phyloP scores from a whole-genome alignment of 2,329 filamentous ascomycete genomes.

The Trichoderma guizhouense region DNA sequence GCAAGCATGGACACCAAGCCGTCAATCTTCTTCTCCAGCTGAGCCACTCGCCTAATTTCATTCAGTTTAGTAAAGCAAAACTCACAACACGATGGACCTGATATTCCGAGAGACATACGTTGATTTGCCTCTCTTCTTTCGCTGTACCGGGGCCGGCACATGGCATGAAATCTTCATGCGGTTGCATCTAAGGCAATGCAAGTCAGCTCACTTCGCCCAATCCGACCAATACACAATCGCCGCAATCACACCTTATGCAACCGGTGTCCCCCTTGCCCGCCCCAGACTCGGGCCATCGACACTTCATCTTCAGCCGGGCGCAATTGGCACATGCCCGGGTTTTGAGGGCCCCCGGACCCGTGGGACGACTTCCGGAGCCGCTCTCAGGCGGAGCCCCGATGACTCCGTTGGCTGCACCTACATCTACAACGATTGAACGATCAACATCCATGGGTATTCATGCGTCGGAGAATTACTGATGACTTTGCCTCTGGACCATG shows the following conservation, averaged over 20 bases:
- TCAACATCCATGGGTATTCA: not conserved
- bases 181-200: slow-evolving; percentile 28
- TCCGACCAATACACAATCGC: not conserved
- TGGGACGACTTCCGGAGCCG: not conserved
- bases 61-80: not conserved
- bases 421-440: not conserved
- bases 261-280: slow-evolving; percentile 20
- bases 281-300: slow-evolving; percentile 31
- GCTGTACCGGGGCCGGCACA: slow-evolving; percentile 33
- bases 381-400: not conserved
- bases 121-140: slow-evolving; percentile 36
- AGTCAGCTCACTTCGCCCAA: not conserved
- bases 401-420: not conserved
- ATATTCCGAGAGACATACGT: slow-evolving; percentile 26
- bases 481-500: not conserved
- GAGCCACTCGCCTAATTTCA: slow-evolving; percentile 34
- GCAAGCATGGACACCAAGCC: slow-evolving; percentile 38
- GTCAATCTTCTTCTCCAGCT: slow-evolving; percentile 40
- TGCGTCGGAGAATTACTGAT: not conserved
- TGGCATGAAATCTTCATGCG: slow-evolving; percentile 35
- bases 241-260: slow-evolving; percentile 28
- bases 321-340: slow-evolving; percentile 34
- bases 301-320: slow-evolving; percentile 37
- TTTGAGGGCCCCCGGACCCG: not conserved
- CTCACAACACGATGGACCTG: not conserved